These are phyloP conservation scores for Cystobasidium ongulense DNA, from an alignment of 768 basidiomycete species.

Conservation along the genomic window DNA sequence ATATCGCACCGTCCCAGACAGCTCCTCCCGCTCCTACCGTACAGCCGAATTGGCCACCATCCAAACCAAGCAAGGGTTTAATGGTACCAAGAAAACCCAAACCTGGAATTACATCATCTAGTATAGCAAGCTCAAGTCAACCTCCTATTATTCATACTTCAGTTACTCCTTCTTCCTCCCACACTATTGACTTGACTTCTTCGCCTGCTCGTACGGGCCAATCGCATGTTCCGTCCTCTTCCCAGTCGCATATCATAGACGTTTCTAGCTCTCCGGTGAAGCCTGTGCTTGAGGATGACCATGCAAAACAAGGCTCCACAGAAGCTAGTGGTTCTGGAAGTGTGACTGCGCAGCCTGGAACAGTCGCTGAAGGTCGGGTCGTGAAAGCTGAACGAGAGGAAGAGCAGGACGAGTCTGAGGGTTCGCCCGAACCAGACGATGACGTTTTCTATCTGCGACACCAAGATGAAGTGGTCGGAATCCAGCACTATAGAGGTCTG, in stretches of 20 bases:
- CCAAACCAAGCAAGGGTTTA: conserved; percentile 1
- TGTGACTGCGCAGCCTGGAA: background rate
- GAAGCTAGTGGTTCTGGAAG: background rate
- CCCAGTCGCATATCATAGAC: background rate
- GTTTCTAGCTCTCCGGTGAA: background rate
- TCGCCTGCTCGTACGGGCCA: background rate
- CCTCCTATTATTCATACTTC: background rate
- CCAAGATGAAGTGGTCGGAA: conserved; percentile 8
- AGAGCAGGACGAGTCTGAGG: conserved; percentile 1
- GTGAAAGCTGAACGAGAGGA: conserved; percentile 8
- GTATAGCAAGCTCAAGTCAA: background rate
- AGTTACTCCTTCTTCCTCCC: background rate
- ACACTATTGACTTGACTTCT: background rate
- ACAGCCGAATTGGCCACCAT: background rate
- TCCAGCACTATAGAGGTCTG: conserved; percentile 7
- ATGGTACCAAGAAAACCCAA: background rate
- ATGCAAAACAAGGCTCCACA: background rate
- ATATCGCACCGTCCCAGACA: background rate
- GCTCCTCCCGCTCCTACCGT: background rate
- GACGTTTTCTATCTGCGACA: conserved; percentile 24
- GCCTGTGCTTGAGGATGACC: background rate
- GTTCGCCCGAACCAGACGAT: background rate
- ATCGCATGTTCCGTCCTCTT: background rate
- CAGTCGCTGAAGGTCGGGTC: background rate
- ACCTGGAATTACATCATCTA: background rate